A percentile compares a stretch with the other conserved stretches of the same genome.
Conservation (phyloP, 2,329 filamentous ascomycete genomes). For the Pseudogymnoascus sp. region DNA sequence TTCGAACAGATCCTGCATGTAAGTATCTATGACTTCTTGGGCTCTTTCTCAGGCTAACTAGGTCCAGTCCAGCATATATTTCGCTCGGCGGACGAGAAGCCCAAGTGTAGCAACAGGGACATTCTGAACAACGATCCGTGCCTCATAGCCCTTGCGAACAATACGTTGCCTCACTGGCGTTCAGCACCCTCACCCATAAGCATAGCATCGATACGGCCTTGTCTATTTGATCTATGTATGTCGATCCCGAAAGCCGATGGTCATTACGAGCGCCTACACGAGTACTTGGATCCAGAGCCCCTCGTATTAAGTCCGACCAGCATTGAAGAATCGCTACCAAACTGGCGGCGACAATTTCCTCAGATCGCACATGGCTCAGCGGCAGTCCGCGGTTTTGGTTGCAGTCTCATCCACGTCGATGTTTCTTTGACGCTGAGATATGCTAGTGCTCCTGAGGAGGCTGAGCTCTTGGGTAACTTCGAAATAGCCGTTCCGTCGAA, state of each 20-base stretch:
- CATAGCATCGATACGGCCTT: neutral
- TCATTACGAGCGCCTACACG: conserved; percentile 36
- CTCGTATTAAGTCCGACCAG: neutral
- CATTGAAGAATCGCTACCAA: conserved; percentile 38
- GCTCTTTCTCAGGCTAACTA: neutral
- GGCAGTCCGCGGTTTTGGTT: conserved; percentile 42
- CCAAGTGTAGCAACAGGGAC: conserved; percentile 46
- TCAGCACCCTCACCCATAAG: conserved; percentile 41
- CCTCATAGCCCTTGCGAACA: conserved; percentile 50
- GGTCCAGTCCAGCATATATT: conserved; percentile 13
- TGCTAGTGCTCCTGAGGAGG: conserved; percentile 49
- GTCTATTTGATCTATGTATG: conserved; percentile 42
- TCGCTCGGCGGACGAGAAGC: conserved; percentile 44
- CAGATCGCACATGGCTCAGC: conserved; percentile 44
- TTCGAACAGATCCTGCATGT: conserved; percentile 56
- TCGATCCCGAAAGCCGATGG: conserved; percentile 52
- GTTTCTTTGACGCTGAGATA: conserved; percentile 51
- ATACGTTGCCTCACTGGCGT: conserved; percentile 47
- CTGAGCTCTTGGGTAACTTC: conserved; percentile 51
- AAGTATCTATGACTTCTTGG: conserved; percentile 29
- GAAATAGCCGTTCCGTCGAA: conserved; percentile 48
- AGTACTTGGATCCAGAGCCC: neutral
- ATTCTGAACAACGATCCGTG: conserved; percentile 59
- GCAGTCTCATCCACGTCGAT: conserved; percentile 55
- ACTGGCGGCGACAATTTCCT: conserved; percentile 53